Conservation (phyloP, 2,329 filamentous ascomycete species). For the Diaporthe vexans region DNA sequence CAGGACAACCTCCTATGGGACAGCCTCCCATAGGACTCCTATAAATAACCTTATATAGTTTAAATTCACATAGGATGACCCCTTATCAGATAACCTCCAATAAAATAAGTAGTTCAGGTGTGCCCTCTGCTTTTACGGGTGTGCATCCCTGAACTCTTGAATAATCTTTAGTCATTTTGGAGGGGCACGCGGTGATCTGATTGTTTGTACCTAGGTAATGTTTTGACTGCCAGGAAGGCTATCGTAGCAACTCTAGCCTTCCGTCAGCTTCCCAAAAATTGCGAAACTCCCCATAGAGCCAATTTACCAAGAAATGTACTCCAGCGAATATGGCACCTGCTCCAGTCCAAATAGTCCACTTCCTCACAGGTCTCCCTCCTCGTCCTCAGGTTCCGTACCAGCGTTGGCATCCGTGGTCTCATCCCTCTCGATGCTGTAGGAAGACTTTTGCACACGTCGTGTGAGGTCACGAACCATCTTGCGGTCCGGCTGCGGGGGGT, state of each 20-base stretch:
- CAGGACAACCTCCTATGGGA: too few species aligned
- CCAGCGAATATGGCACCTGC: neutral
- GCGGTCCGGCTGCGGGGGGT: neutral
- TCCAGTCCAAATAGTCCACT: neutral
- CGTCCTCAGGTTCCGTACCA: neutral
- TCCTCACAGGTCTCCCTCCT: too few species aligned
- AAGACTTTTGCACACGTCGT: neutral
- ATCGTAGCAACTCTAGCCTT: neutral
- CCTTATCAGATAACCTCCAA: too few species aligned
- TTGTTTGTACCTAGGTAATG: neutral
- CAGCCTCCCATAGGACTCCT: too few species aligned
- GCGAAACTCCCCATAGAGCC: neutral
- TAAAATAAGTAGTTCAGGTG: too few species aligned
- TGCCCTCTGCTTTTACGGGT: too few species aligned
- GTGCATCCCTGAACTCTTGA: too few species aligned
- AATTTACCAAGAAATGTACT: too few species aligned
- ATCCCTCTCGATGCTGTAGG: neutral
- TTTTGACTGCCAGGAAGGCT: too few species aligned
- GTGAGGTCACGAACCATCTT: conserved; percentile 23
- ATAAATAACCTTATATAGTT: too few species aligned
- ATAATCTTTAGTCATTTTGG: neutral
- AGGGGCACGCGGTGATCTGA: neutral
- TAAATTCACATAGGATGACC: too few species aligned
- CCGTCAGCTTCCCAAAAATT: too few species aligned
- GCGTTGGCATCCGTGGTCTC: neutral